Percentiles rank a stretch among this genome's conserved stretches.
phyloP scores from a whole-genome alignment of 2,329 filamentous ascomycete species.

The Cladobotryum mycophilum region DNA sequence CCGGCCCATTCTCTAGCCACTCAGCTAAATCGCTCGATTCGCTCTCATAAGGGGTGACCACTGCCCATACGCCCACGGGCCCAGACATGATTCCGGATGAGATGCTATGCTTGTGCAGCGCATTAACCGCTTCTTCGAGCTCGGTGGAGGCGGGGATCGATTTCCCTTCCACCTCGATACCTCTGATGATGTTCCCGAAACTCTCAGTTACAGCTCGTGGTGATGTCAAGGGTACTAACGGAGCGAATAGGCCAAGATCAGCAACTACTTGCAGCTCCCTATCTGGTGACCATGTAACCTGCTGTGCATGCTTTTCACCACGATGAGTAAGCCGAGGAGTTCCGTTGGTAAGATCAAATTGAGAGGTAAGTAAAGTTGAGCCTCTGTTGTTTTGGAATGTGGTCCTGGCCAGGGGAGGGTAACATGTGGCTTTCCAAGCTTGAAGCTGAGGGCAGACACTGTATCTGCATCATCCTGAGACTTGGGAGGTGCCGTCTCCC shows the following conservation, averaged over 20 bases:
- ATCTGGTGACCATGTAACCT: constrained; percentile 22
- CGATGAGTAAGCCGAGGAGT: constrained; percentile 19
- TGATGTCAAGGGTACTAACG: constrained; percentile 57
- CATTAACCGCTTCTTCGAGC: constrained; percentile 58
- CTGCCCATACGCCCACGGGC: constrained; percentile 65
- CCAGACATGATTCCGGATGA: constrained; percentile 27
- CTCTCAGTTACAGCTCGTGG: constrained; percentile 57
- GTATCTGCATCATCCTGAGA: constrained; percentile 26
- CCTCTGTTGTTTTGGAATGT: constrained; percentile 63
- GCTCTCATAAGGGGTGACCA: constrained; percentile 47
- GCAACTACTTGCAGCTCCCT: constrained; percentile 16
- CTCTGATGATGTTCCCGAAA: constrained; percentile 73
- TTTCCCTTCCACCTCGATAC: constrained; percentile 44
- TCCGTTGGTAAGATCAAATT: constrained; percentile 21
- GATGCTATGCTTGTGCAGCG: constrained; percentile 42
- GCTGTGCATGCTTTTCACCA: constrained; percentile 35
- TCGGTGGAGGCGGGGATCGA: constrained; percentile 61
- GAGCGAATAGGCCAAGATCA: constrained; percentile 28
- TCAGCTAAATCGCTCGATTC: constrained; percentile 2
- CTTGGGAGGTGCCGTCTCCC: constrained; percentile 27
- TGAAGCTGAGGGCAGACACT: constrained; percentile 37
- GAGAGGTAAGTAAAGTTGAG: constrained; percentile 48
- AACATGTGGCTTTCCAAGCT: constrained; percentile 31
- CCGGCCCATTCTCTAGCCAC: constrained; percentile 10
- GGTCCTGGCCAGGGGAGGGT: constrained; percentile 69